Percentiles rank a stretch among this genome's conserved stretches.
Evolutionary conservation across 345 rosid genomes (phyloP).

Genomic region (Sapria himalayana): DNA sequence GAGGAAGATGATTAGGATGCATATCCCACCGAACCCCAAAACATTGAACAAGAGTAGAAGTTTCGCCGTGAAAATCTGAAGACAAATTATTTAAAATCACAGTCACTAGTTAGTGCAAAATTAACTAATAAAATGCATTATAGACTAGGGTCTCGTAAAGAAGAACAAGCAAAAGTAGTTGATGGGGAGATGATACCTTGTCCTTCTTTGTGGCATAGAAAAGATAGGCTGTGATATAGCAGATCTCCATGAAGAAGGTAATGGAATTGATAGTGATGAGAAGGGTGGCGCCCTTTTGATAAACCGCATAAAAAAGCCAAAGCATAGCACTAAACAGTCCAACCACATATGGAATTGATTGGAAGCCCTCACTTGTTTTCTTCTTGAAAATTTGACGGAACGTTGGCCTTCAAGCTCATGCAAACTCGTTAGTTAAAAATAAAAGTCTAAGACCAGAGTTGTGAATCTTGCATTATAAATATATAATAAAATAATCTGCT

Average conservation of each 20-base stretch:
- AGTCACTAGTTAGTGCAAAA: background rate
- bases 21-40: slow-evolving; percentile 36
- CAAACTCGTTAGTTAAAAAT: background rate
- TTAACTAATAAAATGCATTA: background rate
- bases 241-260: slow-evolving; percentile 32
- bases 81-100: background rate
- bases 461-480: too few species aligned
- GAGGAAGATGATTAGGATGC: slow-evolving; percentile 22
- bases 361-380: slow-evolving; percentile 55
- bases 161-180: too few species aligned
- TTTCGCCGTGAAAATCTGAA: slow-evolving; percentile 35
- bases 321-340: slow-evolving; percentile 45
- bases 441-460: background rate
- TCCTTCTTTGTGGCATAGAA: slow-evolving; percentile 36
- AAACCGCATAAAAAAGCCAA: slow-evolving; percentile 37
- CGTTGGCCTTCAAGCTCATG: slow-evolving; percentile 40
- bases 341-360: slow-evolving; percentile 45
- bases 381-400: slow-evolving; percentile 33
- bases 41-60: slow-evolving; percentile 25
- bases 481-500: background rate
- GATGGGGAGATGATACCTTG: too few species aligned
- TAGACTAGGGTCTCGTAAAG: too few species aligned
- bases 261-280: slow-evolving; percentile 43
- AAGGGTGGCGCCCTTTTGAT: slow-evolving; percentile 25
- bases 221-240: slow-evolving; percentile 28